Evolutionary conservation across 192 early-diverging fungal genomes (phyloP), one percentile per base, ranked within the genome.

Genomic region (Oehlia diaphana): DNA sequence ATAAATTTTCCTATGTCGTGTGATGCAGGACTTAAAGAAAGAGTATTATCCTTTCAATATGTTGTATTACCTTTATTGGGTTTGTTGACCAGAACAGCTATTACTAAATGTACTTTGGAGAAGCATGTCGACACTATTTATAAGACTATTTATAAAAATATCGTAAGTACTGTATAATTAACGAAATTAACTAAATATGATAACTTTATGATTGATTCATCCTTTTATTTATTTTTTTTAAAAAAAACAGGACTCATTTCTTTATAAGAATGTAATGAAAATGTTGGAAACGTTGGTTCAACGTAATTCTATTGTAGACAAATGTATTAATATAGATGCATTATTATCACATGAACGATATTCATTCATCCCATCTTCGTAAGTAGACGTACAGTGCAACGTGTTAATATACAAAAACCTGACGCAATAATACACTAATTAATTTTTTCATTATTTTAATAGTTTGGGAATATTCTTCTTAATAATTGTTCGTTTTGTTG

Each of bases 81-180:
- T 14, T 53, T 85, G 9, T 62, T 87, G n/a, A 85, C 82, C 2
- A 58, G 86, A 23, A 79, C 81, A 21, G 72, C 37, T 19, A 53
- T 87, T 39, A 80, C 81, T 23, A 74, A 80, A 37, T 81, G 81
- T 13, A 84, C 70, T 44, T 79, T 85, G 79, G 81, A 76, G 3
- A 74, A 44, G 14, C 66, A 85, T 28, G 67, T 80, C 9, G 73
- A 81, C 26, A 16, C 76, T 6, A 83, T 87, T 2, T 87, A 75
- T 76, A 71, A 77, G 7, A 65, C 67, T 0, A 78, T 87, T 1
- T 87, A 84, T 70, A 3, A 28, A 8, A 66, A 85, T 33, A 49
- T 81, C 42, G 70, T 72, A 72, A 49, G 16, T 42, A 26, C 26
- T 26, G 26, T 26, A 37, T 37, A 4, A 42, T 42, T 42, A 0